These are phyloP conservation scores for Kluyveromyces siamensis DNA, from an alignment of 805 yeast species.

Conservation along the genomic window DNA sequence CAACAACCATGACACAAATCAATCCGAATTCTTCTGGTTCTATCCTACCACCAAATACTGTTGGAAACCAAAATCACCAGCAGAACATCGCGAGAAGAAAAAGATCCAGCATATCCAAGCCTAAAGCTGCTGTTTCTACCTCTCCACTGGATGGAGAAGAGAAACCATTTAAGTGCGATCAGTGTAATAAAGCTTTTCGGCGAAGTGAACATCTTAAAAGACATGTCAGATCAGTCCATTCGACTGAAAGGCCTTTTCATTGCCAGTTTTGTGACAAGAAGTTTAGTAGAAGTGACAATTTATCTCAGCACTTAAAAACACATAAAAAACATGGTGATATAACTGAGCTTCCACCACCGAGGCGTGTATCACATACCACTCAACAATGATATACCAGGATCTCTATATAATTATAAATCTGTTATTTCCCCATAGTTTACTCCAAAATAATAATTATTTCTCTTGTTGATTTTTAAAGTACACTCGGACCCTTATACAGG, in stretches of 20 bases:
- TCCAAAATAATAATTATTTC: too few species aligned
- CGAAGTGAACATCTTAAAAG: conserved; percentile 61
- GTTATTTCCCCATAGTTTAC: not conserved
- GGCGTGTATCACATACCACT: not conserved
- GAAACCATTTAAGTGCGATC: conserved; percentile 31
- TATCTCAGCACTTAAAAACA: conserved; percentile 54
- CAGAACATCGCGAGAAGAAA: not conserved
- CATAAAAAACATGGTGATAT: conserved; percentile 32
- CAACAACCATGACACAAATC: not conserved
- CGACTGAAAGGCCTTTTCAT: conserved; percentile 48
- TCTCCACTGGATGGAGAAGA: conserved; percentile 20
- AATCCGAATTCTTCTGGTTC: not conserved
- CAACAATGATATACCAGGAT: not conserved
- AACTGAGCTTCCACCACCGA: conserved; percentile 1
- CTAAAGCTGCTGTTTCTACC: conserved; percentile 4
- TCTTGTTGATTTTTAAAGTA: too few species aligned
- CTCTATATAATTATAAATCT: not conserved
- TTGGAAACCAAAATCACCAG: not conserved
- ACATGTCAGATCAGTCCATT: conserved; percentile 59
- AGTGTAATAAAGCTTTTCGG: conserved; percentile 39
- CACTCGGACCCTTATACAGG: too few species aligned
- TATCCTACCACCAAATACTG: not conserved
- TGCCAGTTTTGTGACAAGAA: conserved; percentile 51
- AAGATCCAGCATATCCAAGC: conserved; percentile 5
- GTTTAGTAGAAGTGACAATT: conserved; percentile 59